These are phyloP conservation scores for Achlya hypogyna DNA, from an alignment of 352 stramenopile genomes.

Conservation along the genomic window DNA sequence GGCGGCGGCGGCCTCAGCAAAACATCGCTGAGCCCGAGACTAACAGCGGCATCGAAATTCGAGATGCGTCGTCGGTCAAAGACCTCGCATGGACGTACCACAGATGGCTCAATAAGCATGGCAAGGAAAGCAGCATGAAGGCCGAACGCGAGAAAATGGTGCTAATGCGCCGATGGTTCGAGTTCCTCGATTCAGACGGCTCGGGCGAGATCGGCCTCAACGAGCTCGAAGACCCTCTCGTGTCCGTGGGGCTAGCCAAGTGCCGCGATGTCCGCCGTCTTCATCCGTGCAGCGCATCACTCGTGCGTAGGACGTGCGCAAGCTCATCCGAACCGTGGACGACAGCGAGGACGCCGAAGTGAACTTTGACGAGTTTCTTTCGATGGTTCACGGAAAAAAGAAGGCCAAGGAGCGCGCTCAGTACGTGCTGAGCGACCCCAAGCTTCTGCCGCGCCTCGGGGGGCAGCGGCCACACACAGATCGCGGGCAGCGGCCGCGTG, in stretches of 20 bases:
- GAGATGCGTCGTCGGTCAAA: not conserved
- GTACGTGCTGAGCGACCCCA: constrained; percentile 37
- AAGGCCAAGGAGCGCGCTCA: constrained; percentile 23
- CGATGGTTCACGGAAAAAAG: constrained; percentile 53
- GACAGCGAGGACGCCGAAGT: constrained; percentile 50
- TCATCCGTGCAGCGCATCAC: not conserved
- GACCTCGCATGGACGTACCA: constrained; percentile 68
- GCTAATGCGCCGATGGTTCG: constrained; percentile 75
- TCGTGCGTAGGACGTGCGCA: constrained; percentile 38
- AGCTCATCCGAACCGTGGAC: constrained; percentile 64
- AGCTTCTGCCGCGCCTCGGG: constrained; percentile 6
- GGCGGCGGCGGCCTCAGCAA: not conserved
- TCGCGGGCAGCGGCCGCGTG: not conserved
- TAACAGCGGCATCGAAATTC: not conserved
- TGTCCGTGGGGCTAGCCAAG: constrained; percentile 74
- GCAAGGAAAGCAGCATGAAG: constrained; percentile 62
- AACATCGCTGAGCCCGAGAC: not conserved
- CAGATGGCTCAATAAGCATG: constrained; percentile 65
- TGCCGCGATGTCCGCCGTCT: constrained; percentile 29
- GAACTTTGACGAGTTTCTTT: constrained; percentile 65
- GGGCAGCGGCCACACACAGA: constrained; percentile 3
- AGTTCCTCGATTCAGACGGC: constrained; percentile 77
- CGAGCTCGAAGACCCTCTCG: constrained; percentile 79
- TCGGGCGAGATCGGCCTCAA: constrained; percentile 71
- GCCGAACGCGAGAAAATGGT: constrained; percentile 51